Base-by-base conservation (phyloP, 2,329 filamentous ascomycete genomes). In the Bertia moriformis region DNA sequence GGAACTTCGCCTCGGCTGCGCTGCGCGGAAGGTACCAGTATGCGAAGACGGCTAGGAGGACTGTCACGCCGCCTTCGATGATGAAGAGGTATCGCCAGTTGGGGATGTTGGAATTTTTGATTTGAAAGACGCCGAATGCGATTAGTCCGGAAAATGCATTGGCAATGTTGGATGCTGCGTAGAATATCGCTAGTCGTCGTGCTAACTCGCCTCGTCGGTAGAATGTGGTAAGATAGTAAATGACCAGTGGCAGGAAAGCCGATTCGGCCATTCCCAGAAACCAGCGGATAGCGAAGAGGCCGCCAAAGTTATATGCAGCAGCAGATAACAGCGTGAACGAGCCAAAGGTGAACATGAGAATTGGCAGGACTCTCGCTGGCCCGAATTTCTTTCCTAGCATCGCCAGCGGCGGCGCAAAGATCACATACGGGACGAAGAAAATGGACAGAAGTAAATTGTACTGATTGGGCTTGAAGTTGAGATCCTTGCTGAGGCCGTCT, bases 91-190 rank as follows among this genome's bases (percentile, higher is more conserved):
- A 68, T 4, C 65, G 57, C 67, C 67, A 71, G 4, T 56, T 46
- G 5, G 53, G 48, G 14, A 66, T 51, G 7, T 51, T 41, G 18
- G 51, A 46, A n/a, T 54, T 48, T 17, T 55, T 44, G 49, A 69
- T 66, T 37, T 63, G 65, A 49, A 70, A 67, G 14, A 67, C 59
- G 29, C 60, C 66, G 44, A 63, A 69, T 1, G 66, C 57, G 35
- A 14, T 37, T 40, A 22, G 38, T 17, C 32, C 32, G 7, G 32
- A 35, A 48, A 80, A 81, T 2, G 76, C 77, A 42, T 73, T 76
- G 17, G 83, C 82, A 42, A 88, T 81, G 49, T 80, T 83, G 18
- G 71, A 77, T 0, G 81, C 81, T 0, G 81, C 83, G 48, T 87
- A 88, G 61, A 86, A 86, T 44, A 85, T 59, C 38, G 79, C 79